Evolutionary conservation across 2,329 filamentous ascomycete genomes (phyloP), one percentile per base, ranked within the genome.

Genomic region (Alternaria triticina): DNA sequence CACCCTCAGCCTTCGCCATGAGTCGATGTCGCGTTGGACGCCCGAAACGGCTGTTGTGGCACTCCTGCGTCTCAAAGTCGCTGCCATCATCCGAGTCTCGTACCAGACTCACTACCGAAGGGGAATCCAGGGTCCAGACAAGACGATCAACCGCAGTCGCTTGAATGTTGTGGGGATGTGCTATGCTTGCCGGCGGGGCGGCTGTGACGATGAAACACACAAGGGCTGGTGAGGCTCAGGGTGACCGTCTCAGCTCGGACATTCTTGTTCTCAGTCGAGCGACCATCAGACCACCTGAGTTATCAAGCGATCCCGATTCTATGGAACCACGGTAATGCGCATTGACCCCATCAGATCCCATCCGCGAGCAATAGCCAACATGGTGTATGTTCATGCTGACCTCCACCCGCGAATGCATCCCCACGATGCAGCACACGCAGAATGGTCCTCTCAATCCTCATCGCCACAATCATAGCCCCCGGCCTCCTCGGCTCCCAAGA

Each of bases 401-500:
- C n/a, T 49, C 47, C 28, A 25, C 36, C 10, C 40, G 6, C 46
- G 13, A 57, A 54, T 27, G 36, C 52, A 20, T 36, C 46, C n/a
- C 54, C 22, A 25, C 3, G 13, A 36, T 50, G 49, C 44, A 47
- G 54, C 6, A 22, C 17, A 25, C 36, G 25, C 57, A 71, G 57
- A 4, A 84, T 84, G 83, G 80, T 81, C 15, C 61, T 84, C 5
- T 75, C 79, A 17, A 79, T 84, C 69, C 70, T 84, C 28, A 71
- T 83, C 30, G 81, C 82, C 11, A 66, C 83, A 36, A 76, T 81
- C 17, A 72, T 81, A 8, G 79, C 77, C 11, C 83, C 84, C 7
- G 84, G 80, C 11, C 68, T 86, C 27, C 75, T 86, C 15, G 83
- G 82, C 9, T 83, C 82, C 0, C 81, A 83, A 63, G 84, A 86